Evolutionary conservation across 768 basidiomycete species (phyloP).

Genomic region (Hortiboletus flavorubellus): DNA sequence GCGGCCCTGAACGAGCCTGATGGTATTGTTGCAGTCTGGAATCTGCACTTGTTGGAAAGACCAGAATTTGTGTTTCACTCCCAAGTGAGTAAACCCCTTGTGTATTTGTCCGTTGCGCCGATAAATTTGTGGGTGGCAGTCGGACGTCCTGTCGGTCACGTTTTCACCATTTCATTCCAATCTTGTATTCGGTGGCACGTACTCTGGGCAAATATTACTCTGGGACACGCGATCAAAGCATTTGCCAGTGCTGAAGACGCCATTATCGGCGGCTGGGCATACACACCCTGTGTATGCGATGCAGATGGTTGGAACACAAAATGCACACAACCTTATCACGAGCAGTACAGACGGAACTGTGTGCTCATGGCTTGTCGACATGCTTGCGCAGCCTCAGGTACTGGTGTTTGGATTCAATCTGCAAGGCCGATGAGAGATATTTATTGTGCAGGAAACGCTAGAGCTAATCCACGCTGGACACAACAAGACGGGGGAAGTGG

Average conservation of each 20-base stretch:
- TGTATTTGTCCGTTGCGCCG: neutral
- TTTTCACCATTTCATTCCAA: conserved; percentile 99
- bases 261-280: conserved; percentile 92
- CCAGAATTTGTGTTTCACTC: conserved; percentile 99
- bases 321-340: conserved; percentile 95
- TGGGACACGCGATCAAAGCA: conserved; percentile 99
- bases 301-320: conserved; percentile 98
- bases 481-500: conserved; percentile 95
- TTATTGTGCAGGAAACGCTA: conserved; percentile 73
- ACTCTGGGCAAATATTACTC: conserved; percentile 95
- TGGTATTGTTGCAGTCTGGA: conserved; percentile 97
- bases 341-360: conserved; percentile 97
- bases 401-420: neutral
- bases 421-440: neutral
- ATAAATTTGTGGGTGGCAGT: conserved; percentile 47
- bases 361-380: conserved; percentile 97
- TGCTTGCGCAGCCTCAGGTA: conserved; percentile 98
- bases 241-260: conserved; percentile 93
- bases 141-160: conserved; percentile 93
- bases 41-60: conserved; percentile 88
- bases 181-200: conserved; percentile 96
- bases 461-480: conserved; percentile 87
- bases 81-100: conserved; percentile 56
- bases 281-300: conserved; percentile 99
- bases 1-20: conserved; percentile 93